These are phyloP conservation scores for Pelargonium citronellum DNA, from an alignment of 441 rosid genomes.

Conservation along the genomic window DNA sequence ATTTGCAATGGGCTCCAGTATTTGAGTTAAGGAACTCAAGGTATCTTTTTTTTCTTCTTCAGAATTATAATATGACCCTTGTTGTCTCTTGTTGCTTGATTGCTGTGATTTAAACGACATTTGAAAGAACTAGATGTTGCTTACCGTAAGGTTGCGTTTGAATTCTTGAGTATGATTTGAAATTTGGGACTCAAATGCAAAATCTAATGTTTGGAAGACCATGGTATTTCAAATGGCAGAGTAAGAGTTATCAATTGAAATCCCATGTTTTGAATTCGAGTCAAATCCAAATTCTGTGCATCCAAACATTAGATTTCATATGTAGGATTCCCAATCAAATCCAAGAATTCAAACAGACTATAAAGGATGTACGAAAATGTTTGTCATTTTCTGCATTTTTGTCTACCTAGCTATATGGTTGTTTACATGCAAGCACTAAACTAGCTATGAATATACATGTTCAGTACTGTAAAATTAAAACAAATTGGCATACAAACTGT, in stretches of 20 bases:
- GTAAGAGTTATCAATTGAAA: background rate
- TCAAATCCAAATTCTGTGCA: background rate
- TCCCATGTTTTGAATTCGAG: background rate
- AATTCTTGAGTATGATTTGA: background rate
- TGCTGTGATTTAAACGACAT: background rate
- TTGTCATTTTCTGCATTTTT: background rate
- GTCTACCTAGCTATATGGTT: background rate
- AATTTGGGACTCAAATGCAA: background rate
- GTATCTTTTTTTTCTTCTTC: slow-evolving; percentile 31
- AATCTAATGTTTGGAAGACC: background rate
- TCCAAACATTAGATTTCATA: background rate
- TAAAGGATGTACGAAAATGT: background rate
- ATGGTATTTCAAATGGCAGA: too few species aligned
- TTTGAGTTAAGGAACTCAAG: slow-evolving; percentile 57
- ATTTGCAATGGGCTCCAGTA: slow-evolving; percentile 65
- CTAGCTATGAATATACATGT: background rate
- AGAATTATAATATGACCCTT: slow-evolving; percentile 16
- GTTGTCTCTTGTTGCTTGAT: background rate
- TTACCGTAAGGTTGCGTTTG: background rate
- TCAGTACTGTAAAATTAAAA: background rate
- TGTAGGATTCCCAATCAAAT: background rate
- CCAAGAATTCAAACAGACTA: background rate
- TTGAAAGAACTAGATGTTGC: background rate
- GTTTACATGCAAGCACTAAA: background rate
- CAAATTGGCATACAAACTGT: slow-evolving; percentile 6